Conservation (phyloP, 208 protist species). For the Angomonas ambiguus region DNA sequence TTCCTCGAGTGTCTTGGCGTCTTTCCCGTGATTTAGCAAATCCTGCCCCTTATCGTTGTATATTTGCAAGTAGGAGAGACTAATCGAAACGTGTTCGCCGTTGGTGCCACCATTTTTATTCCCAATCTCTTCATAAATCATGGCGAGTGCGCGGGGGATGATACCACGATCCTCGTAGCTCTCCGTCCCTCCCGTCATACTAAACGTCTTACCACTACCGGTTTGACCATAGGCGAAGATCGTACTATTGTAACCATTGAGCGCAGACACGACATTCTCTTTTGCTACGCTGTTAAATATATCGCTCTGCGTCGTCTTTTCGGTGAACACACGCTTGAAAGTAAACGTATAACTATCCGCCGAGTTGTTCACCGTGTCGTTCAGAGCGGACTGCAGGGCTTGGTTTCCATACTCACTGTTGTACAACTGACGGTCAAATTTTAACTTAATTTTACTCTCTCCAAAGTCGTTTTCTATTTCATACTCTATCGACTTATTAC, state of each 20-base stretch:
- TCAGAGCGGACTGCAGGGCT: neutral
- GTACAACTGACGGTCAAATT: constrained; percentile 15
- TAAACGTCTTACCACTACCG: constrained; percentile 89
- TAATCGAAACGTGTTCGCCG: constrained; percentile 22
- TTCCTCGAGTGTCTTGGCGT: constrained; percentile 81
- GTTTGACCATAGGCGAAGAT: constrained; percentile 91
- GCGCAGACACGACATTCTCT: constrained; percentile 67
- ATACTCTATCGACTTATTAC: neutral
- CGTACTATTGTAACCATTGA: constrained; percentile 87
- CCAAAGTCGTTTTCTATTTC: neutral
- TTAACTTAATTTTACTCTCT: constrained; percentile 37
- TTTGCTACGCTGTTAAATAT: constrained; percentile 84
- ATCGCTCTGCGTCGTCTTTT: constrained; percentile 58
- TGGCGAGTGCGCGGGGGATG: constrained; percentile 78
- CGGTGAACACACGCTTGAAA: constrained; percentile 82
- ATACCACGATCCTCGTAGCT: constrained; percentile 84
- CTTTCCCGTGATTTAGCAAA: constrained; percentile 79
- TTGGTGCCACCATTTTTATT: constrained; percentile 26
- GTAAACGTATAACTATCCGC: constrained; percentile 57
- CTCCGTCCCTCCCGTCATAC: constrained; percentile 85
- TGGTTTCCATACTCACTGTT: constrained; percentile 17
- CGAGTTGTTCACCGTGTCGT: constrained; percentile 75
- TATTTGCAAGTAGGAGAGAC: constrained; percentile 85
- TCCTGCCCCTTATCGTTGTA: constrained; percentile 92
- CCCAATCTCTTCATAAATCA: constrained; percentile 74